Base-by-base conservation (phyloP, 768 basidiomycete genomes). In the Leucosporidium yakuticum region DNA sequence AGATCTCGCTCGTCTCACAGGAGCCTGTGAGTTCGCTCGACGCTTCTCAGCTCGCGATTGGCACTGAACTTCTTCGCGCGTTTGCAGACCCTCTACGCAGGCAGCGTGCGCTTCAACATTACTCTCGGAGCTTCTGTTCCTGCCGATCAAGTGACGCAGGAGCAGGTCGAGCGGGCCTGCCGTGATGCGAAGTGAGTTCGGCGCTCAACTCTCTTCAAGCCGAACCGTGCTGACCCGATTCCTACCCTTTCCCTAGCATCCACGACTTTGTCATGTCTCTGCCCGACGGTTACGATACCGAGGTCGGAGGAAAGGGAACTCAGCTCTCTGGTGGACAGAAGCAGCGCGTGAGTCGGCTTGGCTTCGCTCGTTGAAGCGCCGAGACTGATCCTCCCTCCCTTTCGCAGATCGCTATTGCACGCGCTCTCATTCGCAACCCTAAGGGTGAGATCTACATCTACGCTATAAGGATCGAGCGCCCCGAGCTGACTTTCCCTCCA, bases 1-100 rank as follows among this genome's bases (percentile, higher is more conserved):
- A 80, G 11, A 74, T 83, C 54, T 77, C 81, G 21, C 75, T 83
- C 62, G 82, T 83, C 25, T 79, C 79, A 19, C 82, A 82, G 64
- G 80, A 81, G 68, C 81, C 81, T 15, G 72, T 73, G 25, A n/a
- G 59, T 36, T 21, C 17, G 5, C 20, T 55, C 50, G 34, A 17
- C 39, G 39, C 39, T 44, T 15, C 39, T 44, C 51, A 8, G 32
- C n/a, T 44, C 21, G 48, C 15, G 12, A 7, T 49, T 59, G 56
- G 25, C 39, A 58, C 34, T 62, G 61, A 61, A 8, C 25, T 61
- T 29, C 48, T 17, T 27, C 32, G 6, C 31, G 39, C n/a, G n/a
- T n/a, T 36, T 44, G 27, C 62, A 76, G 58, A 80, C 80, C 0
- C 74, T 82, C 2, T 83, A 82, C 71, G 78, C 81, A 32, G 81